Base-by-base conservation (phyloP, 1,284 basidiomycete species). In the Moesziomyces antarcticus region DNA sequence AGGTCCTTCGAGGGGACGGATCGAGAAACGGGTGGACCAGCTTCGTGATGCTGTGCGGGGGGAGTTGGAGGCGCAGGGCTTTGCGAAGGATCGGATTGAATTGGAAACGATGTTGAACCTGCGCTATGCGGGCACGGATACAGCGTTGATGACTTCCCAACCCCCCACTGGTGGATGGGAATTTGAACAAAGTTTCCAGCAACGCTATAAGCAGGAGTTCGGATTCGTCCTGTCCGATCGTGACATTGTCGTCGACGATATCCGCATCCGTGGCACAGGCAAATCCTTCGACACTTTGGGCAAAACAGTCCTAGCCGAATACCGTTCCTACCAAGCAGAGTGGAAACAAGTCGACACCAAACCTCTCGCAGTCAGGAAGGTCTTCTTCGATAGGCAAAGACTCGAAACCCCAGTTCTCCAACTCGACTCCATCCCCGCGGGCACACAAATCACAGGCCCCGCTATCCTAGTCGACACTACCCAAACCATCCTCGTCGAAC, bases 391-490 rank as follows among this genome's bases (percentile, higher is more conserved):
- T 78, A 87, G 86, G 37, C 75, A 90, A 2, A 87, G 93, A 24
- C 88, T 92, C 43, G 88, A 92, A 54, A 93, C 93, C 0, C 93
- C 93, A 0, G 90, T 97, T 21, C 93, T 88, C 83, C 82, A 91
- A 75, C 85, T 97, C 61, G 89, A 89, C 45, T 85, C 87, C 13
- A 83, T 97, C 54, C 85, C 86, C 0, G 85, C 89, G 5, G 94
- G 94, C 4, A 90, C 93, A 62, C 85, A 87, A 27, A 87, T 97
- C 33, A 82, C 87, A 33, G 93, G 94, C 0, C 93, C 94, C 3
- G 92, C 92, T 22, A 90, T 95, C 88, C 90, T 96, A 66, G 92
- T 97, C 73, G 94, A 97, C 84, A 87, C 93, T 78, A 97, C 94
- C 16, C 94, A 96, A 86, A 96, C 93, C 25, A 92, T 96, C 67